phyloP scores from a whole-genome alignment of 2,329 filamentous ascomycete genomes.

The Ascochyta viciae-villosae region DNA sequence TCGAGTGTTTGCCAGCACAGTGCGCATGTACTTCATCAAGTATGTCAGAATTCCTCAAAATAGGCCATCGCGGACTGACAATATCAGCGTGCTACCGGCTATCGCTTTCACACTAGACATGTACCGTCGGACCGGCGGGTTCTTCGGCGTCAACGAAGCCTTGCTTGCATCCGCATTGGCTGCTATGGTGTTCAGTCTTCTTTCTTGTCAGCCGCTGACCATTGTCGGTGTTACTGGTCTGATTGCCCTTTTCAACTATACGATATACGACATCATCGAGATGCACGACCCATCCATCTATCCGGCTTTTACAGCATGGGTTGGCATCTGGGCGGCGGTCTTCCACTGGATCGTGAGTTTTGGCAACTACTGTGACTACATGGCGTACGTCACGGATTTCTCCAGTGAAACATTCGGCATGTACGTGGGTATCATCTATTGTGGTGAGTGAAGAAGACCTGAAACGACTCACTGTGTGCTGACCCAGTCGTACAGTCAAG shows the following conservation, averaged over 20 bases:
- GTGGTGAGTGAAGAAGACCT: conserved; percentile 46
- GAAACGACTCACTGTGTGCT: background rate
- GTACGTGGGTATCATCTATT: conserved; percentile 65
- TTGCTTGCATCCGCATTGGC: conserved; percentile 63
- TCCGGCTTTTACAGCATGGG: conserved; percentile 63
- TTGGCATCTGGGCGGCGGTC: conserved; percentile 64
- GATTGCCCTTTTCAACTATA: conserved; percentile 63
- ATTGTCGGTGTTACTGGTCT: conserved; percentile 64
- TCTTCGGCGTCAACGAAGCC: conserved; percentile 65
- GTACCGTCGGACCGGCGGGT: conserved; percentile 61
- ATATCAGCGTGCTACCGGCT: conserved; percentile 60
- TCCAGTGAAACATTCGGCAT: conserved; percentile 62
- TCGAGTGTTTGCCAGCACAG: conserved; percentile 60
- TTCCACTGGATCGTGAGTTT: conserved; percentile 64
- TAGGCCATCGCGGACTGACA: conserved; percentile 5
- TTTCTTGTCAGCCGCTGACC: conserved; percentile 62
- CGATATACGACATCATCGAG: conserved; percentile 64
- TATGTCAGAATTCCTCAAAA: conserved; percentile 22
- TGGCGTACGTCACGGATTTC: conserved; percentile 66
- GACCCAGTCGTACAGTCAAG: conserved; percentile 51
- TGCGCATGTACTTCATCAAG: conserved; percentile 68
- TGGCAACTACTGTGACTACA: conserved; percentile 63
- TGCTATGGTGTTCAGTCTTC: conserved; percentile 61
- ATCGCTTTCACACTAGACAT: conserved; percentile 67
- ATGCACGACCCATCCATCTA: conserved; percentile 60